These are phyloP conservation scores for Dillenia turbinata DNA, from an alignment of 164 flowering plant genomes.

Conservation along the genomic window DNA sequence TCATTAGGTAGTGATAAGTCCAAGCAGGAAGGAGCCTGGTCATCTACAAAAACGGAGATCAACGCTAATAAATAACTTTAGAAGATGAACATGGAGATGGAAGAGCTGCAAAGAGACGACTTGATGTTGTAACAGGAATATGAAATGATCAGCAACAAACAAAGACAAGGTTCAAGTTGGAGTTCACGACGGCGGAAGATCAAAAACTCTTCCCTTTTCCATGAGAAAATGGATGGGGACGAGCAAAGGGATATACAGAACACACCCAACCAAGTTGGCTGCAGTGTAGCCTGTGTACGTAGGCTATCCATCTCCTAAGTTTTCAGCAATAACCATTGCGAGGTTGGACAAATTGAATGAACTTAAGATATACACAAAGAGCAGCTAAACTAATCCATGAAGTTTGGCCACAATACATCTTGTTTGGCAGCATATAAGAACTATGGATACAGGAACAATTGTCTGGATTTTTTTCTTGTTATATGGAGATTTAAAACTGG, in stretches of 20 bases:
- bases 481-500: too few species aligned
- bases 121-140: constrained; percentile 49
- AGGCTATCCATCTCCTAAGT: constrained; percentile 41
- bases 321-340: neutral
- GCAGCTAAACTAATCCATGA: too few species aligned
- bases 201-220: constrained; percentile 38
- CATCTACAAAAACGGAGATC: constrained; percentile 46
- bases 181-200: constrained; percentile 52
- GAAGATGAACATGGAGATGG: constrained; percentile 40
- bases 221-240: constrained; percentile 23
- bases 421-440: too few species aligned
- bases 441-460: too few species aligned
- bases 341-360: too few species aligned
- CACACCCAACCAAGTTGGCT: constrained; percentile 9
- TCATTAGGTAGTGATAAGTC: constrained; percentile 16
- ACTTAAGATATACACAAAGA: too few species aligned
- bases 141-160: constrained; percentile 36
- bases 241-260: constrained; percentile 19
- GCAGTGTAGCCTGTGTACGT: constrained; percentile 17
- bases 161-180: constrained; percentile 37
- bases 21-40: constrained; percentile 31
- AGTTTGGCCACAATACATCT: too few species aligned
- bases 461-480: too few species aligned
- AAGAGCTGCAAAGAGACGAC: constrained; percentile 54
- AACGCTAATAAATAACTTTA: constrained; percentile 54